Base-by-base conservation (phyloP, 2,329 filamentous ascomycete genomes). In the Botryotinia convoluta region DNA sequence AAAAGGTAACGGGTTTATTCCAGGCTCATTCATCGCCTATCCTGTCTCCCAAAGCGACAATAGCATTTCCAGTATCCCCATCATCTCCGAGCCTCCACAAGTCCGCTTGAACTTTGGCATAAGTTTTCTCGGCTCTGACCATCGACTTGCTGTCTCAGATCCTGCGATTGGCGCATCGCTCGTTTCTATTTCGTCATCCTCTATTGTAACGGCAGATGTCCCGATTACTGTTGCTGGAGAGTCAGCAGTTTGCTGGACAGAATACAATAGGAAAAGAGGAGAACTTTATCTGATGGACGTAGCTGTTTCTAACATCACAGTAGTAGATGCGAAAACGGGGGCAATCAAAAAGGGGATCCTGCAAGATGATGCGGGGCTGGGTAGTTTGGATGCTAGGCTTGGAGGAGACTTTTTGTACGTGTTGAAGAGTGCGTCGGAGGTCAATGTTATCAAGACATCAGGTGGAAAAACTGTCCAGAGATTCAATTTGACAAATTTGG, bases 1-100 rank as follows among this genome's bases (percentile, higher is more conserved):
- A 59, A 91, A 91, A 81, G 89, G 89, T 1, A 83, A 89, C 68
- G 86, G 86, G 29, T 48, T 62, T 9, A 61, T 63, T 26, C 71
- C 71, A 20, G 77, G 77, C n/a, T 65, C n/a, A 14, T 74, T 76
- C 67, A 72, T 71, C 54, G 61, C 69, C 51, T 78, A 75, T 42
- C 75, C 76, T 22, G 68, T 35, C 14, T 29, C 57, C 29, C 51
- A 57, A 42, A 9, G 5, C 20, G 39, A 59, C 18, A 51, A 62
- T 32, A 37, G 26, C 26, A 71, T 76, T 39, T 76, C 74, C 54
- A 73, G 39, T 7, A 69, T 60, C 0, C 71, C 74, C 1, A 69
- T 74, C 20, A 16, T 75, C 60, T 76, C 73, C 39, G 32, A 45
- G 4, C 73, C 74, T 10, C 20, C 73, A 4, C 70, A 62, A 16